Conservation (phyloP, 257 asterid species). For the Solanum pennellii region DNA sequence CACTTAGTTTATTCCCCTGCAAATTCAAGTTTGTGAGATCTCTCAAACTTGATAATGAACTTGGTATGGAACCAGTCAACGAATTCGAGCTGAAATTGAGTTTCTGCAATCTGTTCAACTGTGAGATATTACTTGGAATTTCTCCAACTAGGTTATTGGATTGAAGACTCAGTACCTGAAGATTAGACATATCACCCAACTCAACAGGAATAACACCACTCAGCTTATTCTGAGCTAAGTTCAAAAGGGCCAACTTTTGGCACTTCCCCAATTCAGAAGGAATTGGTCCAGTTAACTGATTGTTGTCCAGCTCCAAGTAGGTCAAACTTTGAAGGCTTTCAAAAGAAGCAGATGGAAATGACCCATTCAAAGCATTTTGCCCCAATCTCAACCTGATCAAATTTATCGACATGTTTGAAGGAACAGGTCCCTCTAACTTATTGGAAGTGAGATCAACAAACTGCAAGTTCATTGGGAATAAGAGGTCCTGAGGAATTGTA, state of each 20-base stretch:
- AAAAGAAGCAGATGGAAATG: slow-evolving; percentile 24
- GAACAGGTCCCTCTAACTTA: slow-evolving; percentile 38
- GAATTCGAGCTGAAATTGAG: slow-evolving; percentile 55
- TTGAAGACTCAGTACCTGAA: slow-evolving; percentile 58
- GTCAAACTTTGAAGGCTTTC: slow-evolving; percentile 20
- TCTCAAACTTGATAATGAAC: slow-evolving; percentile 31
- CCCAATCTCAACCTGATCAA: slow-evolving; percentile 62
- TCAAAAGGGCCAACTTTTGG: slow-evolving; percentile 36
- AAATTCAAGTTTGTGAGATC: slow-evolving; percentile 41
- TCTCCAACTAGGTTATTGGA: slow-evolving; percentile 35
- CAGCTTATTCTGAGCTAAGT: slow-evolving; percentile 46
- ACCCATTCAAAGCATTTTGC: slow-evolving; percentile 42
- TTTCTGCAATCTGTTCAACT: slow-evolving; percentile 33
- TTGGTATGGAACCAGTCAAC: slow-evolving; percentile 45
- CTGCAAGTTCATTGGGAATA: slow-evolving; percentile 39
- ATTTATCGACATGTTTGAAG: slow-evolving; percentile 22
- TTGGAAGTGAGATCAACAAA: slow-evolving; percentile 51
- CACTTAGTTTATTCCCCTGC: slow-evolving; percentile 37
- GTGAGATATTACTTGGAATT: slow-evolving; percentile 37
- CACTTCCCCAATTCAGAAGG: slow-evolving; percentile 49
- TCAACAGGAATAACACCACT: slow-evolving; percentile 37
- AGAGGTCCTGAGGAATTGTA: slow-evolving; percentile 34
- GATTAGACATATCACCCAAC: slow-evolving; percentile 32
- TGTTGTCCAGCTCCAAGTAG: slow-evolving; percentile 56
- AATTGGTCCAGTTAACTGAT: slow-evolving; percentile 41